Base-by-base conservation (phyloP, 192 early-diverging fungal species). In the Globomyces pollinis-pini region DNA sequence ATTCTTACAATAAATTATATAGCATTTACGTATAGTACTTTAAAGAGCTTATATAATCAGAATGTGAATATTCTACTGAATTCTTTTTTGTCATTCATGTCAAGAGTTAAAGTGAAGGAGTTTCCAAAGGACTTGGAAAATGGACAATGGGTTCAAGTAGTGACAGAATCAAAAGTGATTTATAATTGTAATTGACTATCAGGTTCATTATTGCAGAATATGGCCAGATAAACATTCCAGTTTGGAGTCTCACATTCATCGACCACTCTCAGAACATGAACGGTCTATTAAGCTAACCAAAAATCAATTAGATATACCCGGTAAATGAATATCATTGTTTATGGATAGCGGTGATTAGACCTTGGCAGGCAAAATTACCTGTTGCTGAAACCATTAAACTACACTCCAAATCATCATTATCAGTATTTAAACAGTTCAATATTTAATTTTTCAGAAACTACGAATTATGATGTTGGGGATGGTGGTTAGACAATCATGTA, bases 71-170 rank as follows among this genome's bases (percentile, higher is more conserved):
- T n/a, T n/a, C n/a, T n/a, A n/a, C n/a, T n/a, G n/a, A n/a, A n/a
- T n/a, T n/a, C n/a, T n/a, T n/a, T n/a, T n/a, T n/a, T n/a, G n/a
- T n/a, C n/a, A n/a, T n/a, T n/a, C n/a, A n/a, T n/a, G n/a, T n/a
- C n/a, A n/a, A n/a, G n/a, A n/a, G n/a, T n/a, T n/a, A n/a, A n/a
- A n/a, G n/a, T n/a, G n/a, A n/a, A n/a, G n/a, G n/a, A n/a, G n/a
- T n/a, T n/a, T n/a, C n/a, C n/a, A n/a, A n/a, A n/a, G n/a, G n/a
- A n/a, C n/a, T n/a, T 47, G 6, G 44, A 47, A 26, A 47, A 47
- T 47, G 44, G 44, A 21, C 23, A n/a, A 8, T 47, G 44, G 44
- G 44, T 47, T 26, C 44, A 47, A 47, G 20, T 47, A 26, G 28
- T 47, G 8, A 47, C 44, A 8, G 23, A 20, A 21, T 28, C 23